A percentile compares a stretch with the other conserved stretches of the same genome.
Conservation (phyloP, 2,329 filamentous ascomycete species). For the Magnaporthales sp. region DNA sequence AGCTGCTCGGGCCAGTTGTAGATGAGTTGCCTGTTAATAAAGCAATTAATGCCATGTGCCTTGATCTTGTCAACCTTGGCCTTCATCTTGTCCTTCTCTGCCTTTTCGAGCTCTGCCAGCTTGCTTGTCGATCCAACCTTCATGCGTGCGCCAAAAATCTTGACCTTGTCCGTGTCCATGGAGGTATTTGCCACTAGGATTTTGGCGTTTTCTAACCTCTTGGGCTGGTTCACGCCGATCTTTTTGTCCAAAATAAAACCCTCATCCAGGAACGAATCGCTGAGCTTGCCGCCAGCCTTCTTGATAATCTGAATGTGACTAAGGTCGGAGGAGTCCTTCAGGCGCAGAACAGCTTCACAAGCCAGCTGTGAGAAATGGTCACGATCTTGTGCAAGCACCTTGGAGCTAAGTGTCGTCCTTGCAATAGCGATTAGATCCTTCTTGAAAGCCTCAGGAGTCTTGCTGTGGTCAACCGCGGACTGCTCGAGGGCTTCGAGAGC, state of each 20-base stretch:
- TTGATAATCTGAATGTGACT: constrained; percentile 99
- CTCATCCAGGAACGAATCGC: constrained; percentile 94
- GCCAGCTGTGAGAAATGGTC: constrained; percentile 86
- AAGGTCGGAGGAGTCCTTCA: constrained; percentile 85
- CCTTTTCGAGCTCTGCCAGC: constrained; percentile 96
- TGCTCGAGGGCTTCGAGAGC: constrained; percentile 78
- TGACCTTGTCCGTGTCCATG: constrained; percentile 99
- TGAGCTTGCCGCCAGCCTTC: constrained; percentile 95
- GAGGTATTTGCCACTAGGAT: constrained; percentile 96
- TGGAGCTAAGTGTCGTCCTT: constrained; percentile 91
- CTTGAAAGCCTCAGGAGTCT: constrained; percentile 73
- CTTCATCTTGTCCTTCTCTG: constrained; percentile 99
- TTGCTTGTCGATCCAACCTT: constrained; percentile 96
- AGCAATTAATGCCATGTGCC: constrained; percentile 98
- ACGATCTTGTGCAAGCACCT: constrained; percentile 89
- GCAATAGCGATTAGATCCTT: constrained; percentile 87
- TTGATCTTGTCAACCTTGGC: constrained; percentile 99
- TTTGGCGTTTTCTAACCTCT: constrained; percentile 94
- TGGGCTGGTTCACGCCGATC: constrained; percentile 97
- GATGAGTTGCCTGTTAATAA: constrained; percentile 98
- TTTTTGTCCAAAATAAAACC: constrained; percentile 99
- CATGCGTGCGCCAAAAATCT: constrained; percentile 95
- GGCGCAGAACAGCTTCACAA: constrained; percentile 80
- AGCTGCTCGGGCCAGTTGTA: constrained; percentile 99
- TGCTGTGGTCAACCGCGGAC: constrained; percentile 83